phyloP scores from a whole-genome alignment of 176 grass and related monocot species.

The Tuctoria greenei region DNA sequence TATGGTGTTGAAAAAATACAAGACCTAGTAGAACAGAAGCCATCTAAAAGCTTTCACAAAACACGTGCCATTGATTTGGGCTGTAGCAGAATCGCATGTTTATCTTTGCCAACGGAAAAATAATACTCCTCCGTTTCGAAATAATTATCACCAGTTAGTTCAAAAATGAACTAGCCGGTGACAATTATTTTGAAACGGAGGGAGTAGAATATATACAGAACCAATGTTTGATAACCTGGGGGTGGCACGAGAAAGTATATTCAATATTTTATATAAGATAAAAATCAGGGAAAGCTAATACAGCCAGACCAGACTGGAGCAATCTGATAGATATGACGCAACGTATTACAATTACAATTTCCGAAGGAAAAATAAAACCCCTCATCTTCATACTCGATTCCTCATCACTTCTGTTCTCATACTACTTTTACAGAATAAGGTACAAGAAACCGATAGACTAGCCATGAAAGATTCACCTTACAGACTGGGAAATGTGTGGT shows the following conservation, averaged over 20 bases:
- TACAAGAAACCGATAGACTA: constrained; percentile 12
- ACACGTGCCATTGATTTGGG: not conserved
- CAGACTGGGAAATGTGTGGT: not conserved
- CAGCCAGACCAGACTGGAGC: not conserved
- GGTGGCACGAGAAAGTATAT: too few species aligned
- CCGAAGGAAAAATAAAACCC: not conserved
- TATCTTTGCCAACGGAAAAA: too few species aligned
- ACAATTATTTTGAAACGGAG: too few species aligned
- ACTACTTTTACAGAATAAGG: constrained; percentile 37
- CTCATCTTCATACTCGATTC: not conserved
- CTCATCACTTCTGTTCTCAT: not conserved
- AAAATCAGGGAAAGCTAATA: not conserved
- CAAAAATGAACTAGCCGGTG: too few species aligned
- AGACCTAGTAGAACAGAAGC: not conserved
- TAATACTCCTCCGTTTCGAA: too few species aligned
- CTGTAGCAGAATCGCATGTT: not conserved
- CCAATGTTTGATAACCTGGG: too few species aligned
- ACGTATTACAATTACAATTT: not conserved
- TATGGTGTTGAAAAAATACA: not conserved
- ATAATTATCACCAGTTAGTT: too few species aligned
- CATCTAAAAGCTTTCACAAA: not conserved
- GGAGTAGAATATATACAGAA: not conserved
- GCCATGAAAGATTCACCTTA: constrained; percentile 10
- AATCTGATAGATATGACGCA: not conserved
- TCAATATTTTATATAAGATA: too few species aligned